phyloP scores from a whole-genome alignment of 371 early-diverging fungal genomes.

The Chytridium lagenaria region DNA sequence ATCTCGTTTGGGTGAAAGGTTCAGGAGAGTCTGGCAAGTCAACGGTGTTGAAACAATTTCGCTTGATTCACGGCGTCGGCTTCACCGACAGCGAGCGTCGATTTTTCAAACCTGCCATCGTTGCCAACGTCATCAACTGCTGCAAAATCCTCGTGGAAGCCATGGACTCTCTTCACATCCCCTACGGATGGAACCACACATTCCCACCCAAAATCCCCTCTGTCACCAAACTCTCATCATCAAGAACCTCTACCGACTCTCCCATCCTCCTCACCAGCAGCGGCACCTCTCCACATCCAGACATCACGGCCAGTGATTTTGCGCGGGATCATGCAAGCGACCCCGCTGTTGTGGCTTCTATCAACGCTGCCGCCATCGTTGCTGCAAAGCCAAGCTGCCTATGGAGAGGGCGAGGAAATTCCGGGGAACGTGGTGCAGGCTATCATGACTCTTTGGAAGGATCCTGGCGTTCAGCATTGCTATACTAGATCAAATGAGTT shows the following conservation, averaged over 20 bases:
- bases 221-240: neutral
- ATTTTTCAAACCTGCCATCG: constrained; percentile 92
- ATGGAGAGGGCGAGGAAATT: constrained; percentile 54
- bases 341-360: neutral
- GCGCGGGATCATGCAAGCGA: neutral
- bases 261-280: neutral
- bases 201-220: neutral
- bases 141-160: constrained; percentile 94
- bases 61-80: constrained; percentile 91
- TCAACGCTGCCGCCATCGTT: constrained; percentile 72
- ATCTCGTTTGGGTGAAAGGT: constrained; percentile 54
- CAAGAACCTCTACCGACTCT: neutral
- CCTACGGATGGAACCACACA: constrained; percentile 30
- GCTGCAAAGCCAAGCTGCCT: constrained; percentile 74
- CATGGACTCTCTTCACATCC: constrained; percentile 82
- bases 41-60: constrained; percentile 97
- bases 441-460: constrained; percentile 83
- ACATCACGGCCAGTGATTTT: constrained; percentile 5
- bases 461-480: constrained; percentile 82
- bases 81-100: constrained; percentile 86
- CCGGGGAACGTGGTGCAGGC: constrained; percentile 66
- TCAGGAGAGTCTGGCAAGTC: constrained; percentile 98
- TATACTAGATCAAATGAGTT: constrained; percentile 83
- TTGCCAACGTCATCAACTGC: constrained; percentile 92
- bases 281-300: neutral